Conservation (phyloP, 2,329 filamentous ascomycete species). For the Colletotrichum paranaense region DNA sequence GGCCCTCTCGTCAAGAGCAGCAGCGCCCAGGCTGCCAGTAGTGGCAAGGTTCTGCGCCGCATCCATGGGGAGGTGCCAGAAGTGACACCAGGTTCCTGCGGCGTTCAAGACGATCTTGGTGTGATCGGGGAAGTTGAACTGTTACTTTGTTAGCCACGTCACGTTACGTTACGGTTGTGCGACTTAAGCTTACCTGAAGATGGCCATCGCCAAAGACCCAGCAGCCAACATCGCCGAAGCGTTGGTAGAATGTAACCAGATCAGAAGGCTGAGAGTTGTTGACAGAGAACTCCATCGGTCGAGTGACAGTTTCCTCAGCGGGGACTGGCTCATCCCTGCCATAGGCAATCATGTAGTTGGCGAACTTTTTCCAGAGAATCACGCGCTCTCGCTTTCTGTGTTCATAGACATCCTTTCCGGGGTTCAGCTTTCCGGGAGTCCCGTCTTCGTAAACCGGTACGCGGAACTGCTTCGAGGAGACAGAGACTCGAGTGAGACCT, state of each 20-base stretch:
- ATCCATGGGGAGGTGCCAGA: conserved; percentile 80
- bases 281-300: conserved; percentile 42
- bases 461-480: conserved; percentile 72
- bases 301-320: conserved; percentile 57
- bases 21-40: conserved; percentile 75
- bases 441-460: conserved; percentile 67
- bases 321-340: conserved; percentile 74
- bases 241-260: conserved; percentile 83
- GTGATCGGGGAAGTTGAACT: conserved; percentile 91
- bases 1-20: conserved; percentile 77
- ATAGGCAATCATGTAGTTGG: conserved; percentile 80
- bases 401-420: conserved; percentile 73
- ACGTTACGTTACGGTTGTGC: not conserved
- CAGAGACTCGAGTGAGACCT: conserved; percentile 72
- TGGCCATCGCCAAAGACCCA: conserved; percentile 86
- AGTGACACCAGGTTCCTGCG: conserved; percentile 80
- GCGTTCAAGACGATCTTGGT: conserved; percentile 85
- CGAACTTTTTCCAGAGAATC: conserved; percentile 79
- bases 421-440: conserved; percentile 68
- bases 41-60: conserved; percentile 73
- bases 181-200: conserved; percentile 67
- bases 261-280: conserved; percentile 56
- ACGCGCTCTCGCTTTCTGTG: conserved; percentile 74
- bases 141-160: conserved; percentile 39
- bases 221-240: conserved; percentile 82